A percentile compares a stretch with the other conserved stretches of the same genome.
Conservation (phyloP, 1,284 basidiomycete genomes). For the Omphalotus olearius region DNA sequence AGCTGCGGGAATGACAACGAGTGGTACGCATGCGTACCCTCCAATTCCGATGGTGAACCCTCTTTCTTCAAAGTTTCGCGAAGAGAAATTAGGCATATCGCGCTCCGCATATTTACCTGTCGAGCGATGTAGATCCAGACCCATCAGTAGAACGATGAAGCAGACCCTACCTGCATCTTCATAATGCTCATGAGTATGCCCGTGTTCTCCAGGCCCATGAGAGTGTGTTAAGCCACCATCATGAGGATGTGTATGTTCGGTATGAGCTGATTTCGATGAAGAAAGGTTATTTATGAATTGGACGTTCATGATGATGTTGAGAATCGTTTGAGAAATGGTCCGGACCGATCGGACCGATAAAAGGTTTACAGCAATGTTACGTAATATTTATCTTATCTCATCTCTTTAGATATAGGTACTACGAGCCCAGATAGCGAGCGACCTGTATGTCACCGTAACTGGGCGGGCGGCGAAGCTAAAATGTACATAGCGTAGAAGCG, state of each 20-base stretch:
- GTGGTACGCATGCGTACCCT: slow-evolving; percentile 50
- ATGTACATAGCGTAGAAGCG: too few species aligned
- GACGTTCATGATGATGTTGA: slow-evolving; percentile 50
- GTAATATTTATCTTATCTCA: too few species aligned
- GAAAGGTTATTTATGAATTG: slow-evolving; percentile 70
- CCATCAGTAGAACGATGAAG: not conserved
- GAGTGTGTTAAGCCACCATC: slow-evolving; percentile 33
- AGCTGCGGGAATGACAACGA: slow-evolving; percentile 1
- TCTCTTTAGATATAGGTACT: too few species aligned
- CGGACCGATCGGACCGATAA: too few species aligned
- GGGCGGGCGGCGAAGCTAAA: too few species aligned
- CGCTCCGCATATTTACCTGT: slow-evolving; percentile 89
- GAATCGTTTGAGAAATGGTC: not conserved
- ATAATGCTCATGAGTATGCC: slow-evolving; percentile 88
- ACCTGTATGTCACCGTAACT: too few species aligned
- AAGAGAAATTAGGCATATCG: slow-evolving; percentile 86
- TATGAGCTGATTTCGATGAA: slow-evolving; percentile 25
- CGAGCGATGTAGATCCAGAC: slow-evolving; percentile 5
- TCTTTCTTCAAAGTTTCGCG: slow-evolving; percentile 86
- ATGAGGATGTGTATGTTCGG: slow-evolving; percentile 36
- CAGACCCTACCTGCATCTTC: slow-evolving; percentile 71
- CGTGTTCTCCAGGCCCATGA: slow-evolving; percentile 67
- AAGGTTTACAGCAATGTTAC: too few species aligned
- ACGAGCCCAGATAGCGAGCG: too few species aligned
- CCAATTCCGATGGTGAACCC: slow-evolving; percentile 98